These are phyloP conservation scores for Ailanthus altissimus DNA, from an alignment of 345 rosid genomes.

Conservation along the genomic window DNA sequence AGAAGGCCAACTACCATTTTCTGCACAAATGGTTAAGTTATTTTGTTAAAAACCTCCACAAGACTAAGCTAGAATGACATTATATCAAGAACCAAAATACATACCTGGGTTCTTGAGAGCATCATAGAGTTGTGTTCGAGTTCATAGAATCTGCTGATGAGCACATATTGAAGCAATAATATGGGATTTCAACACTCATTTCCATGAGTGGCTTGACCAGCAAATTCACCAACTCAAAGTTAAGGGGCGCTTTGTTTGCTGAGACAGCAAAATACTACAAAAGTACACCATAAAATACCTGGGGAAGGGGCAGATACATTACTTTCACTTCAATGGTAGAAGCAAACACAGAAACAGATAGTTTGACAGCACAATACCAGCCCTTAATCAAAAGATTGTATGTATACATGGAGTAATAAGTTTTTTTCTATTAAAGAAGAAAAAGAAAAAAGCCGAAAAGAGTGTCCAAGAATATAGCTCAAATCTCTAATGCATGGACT, in stretches of 20 bases:
- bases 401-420: not conserved
- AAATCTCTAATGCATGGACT: conserved; percentile 2
- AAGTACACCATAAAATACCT: conserved; percentile 91
- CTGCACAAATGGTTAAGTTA: conserved; percentile 43
- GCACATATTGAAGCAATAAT: conserved; percentile 97
- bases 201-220: conserved; percentile 88
- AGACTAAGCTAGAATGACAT: conserved; percentile 7
- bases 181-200: conserved; percentile 86
- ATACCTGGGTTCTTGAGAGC: conserved; percentile 74
- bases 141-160: conserved; percentile 66
- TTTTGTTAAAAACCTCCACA: conserved; percentile 2
- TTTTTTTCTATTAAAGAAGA: too few species aligned
- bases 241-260: conserved; percentile 70
- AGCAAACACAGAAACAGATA: conserved; percentile 9
- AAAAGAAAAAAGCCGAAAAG: not conserved
- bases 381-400: not conserved
- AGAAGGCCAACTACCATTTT: conserved; percentile 82
- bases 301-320: conserved; percentile 31
- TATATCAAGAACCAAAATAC: conserved; percentile 18
- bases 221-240: conserved; percentile 73
- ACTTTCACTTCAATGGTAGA: conserved; percentile 8
- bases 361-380: conserved; percentile 1
- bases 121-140: conserved; percentile 68
- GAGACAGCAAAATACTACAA: conserved; percentile 87
- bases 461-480: not conserved